These are phyloP conservation scores for Paramecium primaurelia DNA, from an alignment of 73 alveolate genomes.

Conservation along the genomic window DNA sequence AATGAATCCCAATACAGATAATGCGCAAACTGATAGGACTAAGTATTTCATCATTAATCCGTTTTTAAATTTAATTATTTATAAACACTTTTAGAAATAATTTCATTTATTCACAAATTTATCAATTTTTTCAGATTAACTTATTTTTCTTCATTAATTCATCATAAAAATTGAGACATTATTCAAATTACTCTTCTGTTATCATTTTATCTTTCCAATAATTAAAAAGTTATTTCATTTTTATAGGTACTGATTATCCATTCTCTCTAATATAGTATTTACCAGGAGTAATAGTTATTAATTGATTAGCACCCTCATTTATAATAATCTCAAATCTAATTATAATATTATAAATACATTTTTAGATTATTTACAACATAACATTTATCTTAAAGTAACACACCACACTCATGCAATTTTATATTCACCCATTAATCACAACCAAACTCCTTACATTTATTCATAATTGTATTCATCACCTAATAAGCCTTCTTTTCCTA, in stretches of 20 bases:
- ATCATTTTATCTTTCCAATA: not conserved
- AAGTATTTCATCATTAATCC: constrained; percentile 19
- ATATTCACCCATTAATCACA: not conserved
- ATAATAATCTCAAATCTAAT: not conserved
- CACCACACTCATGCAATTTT: constrained; percentile 15
- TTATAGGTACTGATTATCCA: not conserved
- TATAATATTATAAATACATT: not conserved
- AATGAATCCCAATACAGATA: not conserved
- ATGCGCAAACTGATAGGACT: not conserved
- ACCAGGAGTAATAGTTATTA: not conserved
- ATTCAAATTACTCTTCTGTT: not conserved
- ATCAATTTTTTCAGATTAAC: not conserved
- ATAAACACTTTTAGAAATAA: not conserved
- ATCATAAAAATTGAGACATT: not conserved
- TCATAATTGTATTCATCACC: not conserved
- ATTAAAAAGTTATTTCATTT: not conserved
- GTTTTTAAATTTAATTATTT: constrained; percentile 2
- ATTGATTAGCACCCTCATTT: not conserved
- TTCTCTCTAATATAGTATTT: not conserved
- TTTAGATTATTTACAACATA: not conserved
- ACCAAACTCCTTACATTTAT: not conserved
- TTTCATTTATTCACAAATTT: not conserved
- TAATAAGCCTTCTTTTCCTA: not conserved
- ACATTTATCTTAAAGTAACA: not conserved
- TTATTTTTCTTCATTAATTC: not conserved